These are phyloP conservation scores for Lyophyllum semitale DNA, from an alignment of 768 basidiomycete genomes.

Conservation along the genomic window DNA sequence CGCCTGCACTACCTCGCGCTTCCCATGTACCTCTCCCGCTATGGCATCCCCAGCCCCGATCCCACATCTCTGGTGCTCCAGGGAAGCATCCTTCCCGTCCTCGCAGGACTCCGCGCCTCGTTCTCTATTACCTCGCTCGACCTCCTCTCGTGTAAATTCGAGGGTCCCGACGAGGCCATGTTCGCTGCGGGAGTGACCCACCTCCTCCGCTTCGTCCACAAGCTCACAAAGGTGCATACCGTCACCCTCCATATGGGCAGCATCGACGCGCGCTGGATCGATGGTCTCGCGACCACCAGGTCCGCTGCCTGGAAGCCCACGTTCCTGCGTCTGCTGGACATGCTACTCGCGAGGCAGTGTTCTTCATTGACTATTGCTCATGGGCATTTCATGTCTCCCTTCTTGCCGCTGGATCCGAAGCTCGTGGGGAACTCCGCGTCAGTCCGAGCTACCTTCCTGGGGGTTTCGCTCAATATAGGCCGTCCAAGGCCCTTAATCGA, in stretches of 20 bases:
- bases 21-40: constrained; percentile 20
- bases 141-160: constrained; percentile 19
- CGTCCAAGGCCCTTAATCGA: neutral
- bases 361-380: constrained; percentile 16
- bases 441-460: constrained; percentile 4
- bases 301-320: constrained; percentile 16
- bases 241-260: constrained; percentile 20
- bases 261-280: constrained; percentile 22
- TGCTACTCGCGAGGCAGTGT: constrained; percentile 16
- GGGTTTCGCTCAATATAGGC: neutral
- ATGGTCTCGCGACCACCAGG: constrained; percentile 17
- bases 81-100: constrained; percentile 10
- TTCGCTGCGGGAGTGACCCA: constrained; percentile 18
- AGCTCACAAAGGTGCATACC: constrained; percentile 9
- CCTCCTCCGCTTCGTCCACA: constrained; percentile 17
- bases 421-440: neutral
- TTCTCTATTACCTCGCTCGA: constrained; percentile 19
- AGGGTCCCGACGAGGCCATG: constrained; percentile 9
- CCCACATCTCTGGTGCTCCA: constrained; percentile 16
- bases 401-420: neutral
- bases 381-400: constrained; percentile 19
- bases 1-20: constrained; percentile 20
- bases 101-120: constrained; percentile 19
- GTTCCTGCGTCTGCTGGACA: constrained; percentile 17
- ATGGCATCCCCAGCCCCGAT: constrained; percentile 13